Evolutionary conservation across 2,329 filamentous ascomycete species (phyloP).

Genomic region (Colletotrichum sp.): DNA sequence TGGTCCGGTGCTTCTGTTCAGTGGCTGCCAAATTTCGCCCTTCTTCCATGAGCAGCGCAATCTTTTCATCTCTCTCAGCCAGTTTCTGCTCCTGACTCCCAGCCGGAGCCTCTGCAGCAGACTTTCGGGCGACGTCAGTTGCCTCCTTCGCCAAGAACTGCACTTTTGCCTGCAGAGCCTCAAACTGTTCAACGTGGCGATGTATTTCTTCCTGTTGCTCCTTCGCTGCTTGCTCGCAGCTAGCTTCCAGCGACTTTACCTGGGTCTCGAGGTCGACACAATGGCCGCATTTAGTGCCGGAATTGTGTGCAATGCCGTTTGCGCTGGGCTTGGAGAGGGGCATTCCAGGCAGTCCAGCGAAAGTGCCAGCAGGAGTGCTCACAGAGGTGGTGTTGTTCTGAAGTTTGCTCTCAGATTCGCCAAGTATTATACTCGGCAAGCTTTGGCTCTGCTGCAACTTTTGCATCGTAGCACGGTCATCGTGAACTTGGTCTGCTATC

Average conservation of each 20-base stretch:
- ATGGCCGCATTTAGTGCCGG: background rate
- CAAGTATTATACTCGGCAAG: background rate
- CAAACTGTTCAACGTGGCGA: slow-evolving; percentile 84
- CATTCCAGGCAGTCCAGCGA: background rate
- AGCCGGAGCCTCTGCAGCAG: slow-evolving; percentile 63
- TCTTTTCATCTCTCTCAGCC: slow-evolving; percentile 88
- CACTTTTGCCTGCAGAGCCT: slow-evolving; percentile 89
- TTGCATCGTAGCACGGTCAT: background rate
- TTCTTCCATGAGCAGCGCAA: slow-evolving; percentile 89
- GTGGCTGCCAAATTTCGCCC: slow-evolving; percentile 86
- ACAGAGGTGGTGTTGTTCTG: background rate
- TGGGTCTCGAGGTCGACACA: background rate
- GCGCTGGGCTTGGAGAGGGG: background rate
- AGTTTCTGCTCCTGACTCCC: slow-evolving; percentile 79
- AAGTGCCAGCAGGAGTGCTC: background rate
- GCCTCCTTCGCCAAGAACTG: slow-evolving; percentile 85
- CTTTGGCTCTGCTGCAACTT: background rate
- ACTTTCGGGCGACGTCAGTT: slow-evolving; percentile 74
- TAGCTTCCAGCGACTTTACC: slow-evolving; percentile 3
- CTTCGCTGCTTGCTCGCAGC: background rate
- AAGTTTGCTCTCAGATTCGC: background rate
- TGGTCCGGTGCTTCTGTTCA: slow-evolving; percentile 82
- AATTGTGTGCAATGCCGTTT: background rate
- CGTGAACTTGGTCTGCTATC: background rate
- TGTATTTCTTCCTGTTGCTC: slow-evolving; percentile 74